Evolutionary conservation across 331 rosid genomes (phyloP), one percentile per base, ranked within the genome.

Genomic region (Quercus lobata): DNA sequence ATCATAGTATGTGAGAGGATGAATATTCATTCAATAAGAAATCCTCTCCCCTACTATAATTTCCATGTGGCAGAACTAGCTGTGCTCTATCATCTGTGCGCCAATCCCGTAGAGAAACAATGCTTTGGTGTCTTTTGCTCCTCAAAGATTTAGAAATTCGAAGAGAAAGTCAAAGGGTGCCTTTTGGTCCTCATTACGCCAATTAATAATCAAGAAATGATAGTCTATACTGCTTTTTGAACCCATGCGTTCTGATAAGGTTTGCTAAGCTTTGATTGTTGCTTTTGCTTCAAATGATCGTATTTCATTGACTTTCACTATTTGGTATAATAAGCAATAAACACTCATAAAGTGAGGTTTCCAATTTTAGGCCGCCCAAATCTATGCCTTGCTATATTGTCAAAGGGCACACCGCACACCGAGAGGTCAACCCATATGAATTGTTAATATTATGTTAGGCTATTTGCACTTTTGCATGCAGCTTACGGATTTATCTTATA

Each of bases 371-470:
- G 80, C 73, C 41, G 60, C 32, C 57, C 55, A 30, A 54, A 71
- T 29, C 46, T 15, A 49, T 71, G 79, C 70, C 90, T 78, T 78
- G 69, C 17, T 18, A 32, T 76, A 49, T 35, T 61, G 86, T 81
- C 80, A 85, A 79, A 73, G 57, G 17, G 54, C 54, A 49, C 54
- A 49, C 54, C 54, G 54, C 54, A 49, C 19, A 32, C 19, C 5
- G 60, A 76, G 30, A 69, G 54, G 84, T 86, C 82, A 82, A 89
- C 81, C 56, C 69, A n/a, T 69, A 19, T 46, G 4, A 49, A 49
- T 49, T 49, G 18, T 4, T 49, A 3, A 49, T 49, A 10, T 12
- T 37, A 2, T 41, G 70, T 77, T 82, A 73, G 87, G 83, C 46
- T 37, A 25, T 55, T 83, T 72, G 37, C 18, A 24, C 46, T 34